Conservation (phyloP, 1,284 basidiomycete species). For the Cystobasidium slooffiae region DNA sequence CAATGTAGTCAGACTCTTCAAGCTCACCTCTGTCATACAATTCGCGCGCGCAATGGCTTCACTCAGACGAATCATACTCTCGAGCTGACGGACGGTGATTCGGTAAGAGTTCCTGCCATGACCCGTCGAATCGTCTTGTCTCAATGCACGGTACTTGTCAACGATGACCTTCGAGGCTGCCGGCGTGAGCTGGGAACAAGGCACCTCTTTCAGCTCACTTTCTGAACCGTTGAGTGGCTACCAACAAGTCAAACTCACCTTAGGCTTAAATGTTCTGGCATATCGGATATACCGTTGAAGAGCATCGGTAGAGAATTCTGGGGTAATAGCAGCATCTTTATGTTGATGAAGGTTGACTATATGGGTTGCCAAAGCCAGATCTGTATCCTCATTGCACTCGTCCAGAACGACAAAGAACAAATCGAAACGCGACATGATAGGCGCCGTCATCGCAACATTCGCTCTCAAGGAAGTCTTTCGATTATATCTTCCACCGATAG, state of each 20-base stretch:
- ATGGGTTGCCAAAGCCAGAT: slow-evolving; percentile 91
- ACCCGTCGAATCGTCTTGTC: slow-evolving; percentile 89
- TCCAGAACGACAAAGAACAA: slow-evolving; percentile 98
- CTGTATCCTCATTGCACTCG: slow-evolving; percentile 92
- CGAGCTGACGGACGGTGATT: slow-evolving; percentile 93
- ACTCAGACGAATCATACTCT: slow-evolving; percentile 94
- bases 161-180: slow-evolving; percentile 92
- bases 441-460: slow-evolving; percentile 98
- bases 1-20: too few species aligned
- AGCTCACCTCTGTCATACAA: slow-evolving; percentile 81
- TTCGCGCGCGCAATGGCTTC: slow-evolving; percentile 98
- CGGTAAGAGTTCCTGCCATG: slow-evolving; percentile 89
- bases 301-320: slow-evolving; percentile 96
- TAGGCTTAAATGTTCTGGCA: slow-evolving; percentile 93
- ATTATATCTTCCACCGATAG: slow-evolving; percentile 94
- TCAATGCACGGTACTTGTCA: slow-evolving; percentile 89
- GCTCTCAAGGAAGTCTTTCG: slow-evolving; percentile 88
- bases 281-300: slow-evolving; percentile 96
- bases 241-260: too few species aligned
- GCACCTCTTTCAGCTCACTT: too few species aligned
- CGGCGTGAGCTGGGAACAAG: too few species aligned
- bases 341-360: slow-evolving; percentile 98
- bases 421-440: slow-evolving; percentile 99
- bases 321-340: slow-evolving; percentile 89
- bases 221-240: too few species aligned